Percentiles rank a stretch among this genome's conserved stretches.
Evolutionary conservation across 2,329 filamentous ascomycete species (phyloP).

Genomic region (Monosporascus cannonballus): DNA sequence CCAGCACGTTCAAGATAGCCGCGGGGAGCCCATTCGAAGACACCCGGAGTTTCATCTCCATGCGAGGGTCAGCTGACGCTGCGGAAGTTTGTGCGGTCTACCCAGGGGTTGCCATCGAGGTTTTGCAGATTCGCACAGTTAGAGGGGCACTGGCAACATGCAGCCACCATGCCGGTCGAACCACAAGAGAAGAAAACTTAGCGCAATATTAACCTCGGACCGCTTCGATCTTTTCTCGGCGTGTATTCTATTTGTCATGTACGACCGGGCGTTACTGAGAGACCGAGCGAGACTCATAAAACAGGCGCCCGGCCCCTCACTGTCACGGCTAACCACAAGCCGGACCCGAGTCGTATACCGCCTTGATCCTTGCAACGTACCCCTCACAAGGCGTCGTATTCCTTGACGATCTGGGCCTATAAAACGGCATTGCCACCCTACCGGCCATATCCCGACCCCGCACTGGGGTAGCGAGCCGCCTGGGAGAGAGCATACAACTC

Average conservation of each 20-base stretch:
- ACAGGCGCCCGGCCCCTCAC: background rate
- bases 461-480: background rate
- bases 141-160: too few relatives aligned
- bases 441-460: background rate
- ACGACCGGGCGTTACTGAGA: too few relatives aligned
- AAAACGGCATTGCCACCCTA: background rate
- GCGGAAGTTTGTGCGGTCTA: too few relatives aligned
- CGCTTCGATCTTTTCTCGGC: background rate
- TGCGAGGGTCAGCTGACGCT: too few relatives aligned
- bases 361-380: background rate
- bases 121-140: too few relatives aligned
- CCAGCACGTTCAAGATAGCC: too few relatives aligned
- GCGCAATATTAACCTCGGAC: background rate
- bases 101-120: too few relatives aligned
- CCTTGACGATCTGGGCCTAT: background rate
- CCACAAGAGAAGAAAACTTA: background rate
- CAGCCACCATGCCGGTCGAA: too few relatives aligned
- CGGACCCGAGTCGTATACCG: background rate
- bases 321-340: background rate
- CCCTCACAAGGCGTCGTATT: background rate
- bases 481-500: background rate
- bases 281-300: too few relatives aligned
- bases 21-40: too few relatives aligned
- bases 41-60: too few relatives aligned
- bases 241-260: background rate